Conservation (phyloP, 495 filamentous ascomycete species). For the Acidomyces sp. region DNA sequence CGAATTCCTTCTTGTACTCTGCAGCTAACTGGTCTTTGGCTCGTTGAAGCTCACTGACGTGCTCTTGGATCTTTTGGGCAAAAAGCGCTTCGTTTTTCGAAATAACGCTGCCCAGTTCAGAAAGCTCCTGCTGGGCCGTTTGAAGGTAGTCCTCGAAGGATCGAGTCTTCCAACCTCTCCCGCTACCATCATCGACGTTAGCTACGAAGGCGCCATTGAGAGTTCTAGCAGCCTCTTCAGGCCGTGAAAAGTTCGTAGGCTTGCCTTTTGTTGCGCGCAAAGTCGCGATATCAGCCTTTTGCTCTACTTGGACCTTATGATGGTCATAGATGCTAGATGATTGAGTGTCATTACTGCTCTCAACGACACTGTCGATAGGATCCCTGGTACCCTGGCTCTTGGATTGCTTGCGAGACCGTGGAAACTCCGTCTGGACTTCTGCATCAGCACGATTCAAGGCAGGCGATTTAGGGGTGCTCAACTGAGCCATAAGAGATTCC, state of each 20-base stretch:
- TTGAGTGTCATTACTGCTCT: background rate
- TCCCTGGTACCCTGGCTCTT: background rate
- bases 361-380: background rate
- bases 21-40: constrained; percentile 20
- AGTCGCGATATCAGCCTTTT: background rate
- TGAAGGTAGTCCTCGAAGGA: constrained; percentile 23
- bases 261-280: background rate
- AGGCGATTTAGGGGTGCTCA: constrained; percentile 1
- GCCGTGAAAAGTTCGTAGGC: background rate
- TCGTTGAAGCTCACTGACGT: constrained; percentile 19
- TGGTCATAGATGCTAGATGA: background rate
- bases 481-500: constrained; percentile 1
- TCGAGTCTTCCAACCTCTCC: constrained; percentile 6
- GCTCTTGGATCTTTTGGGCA: constrained; percentile 22
- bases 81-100: constrained; percentile 21
- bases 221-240: constrained; percentile 1
- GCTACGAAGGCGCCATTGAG: background rate
- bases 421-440: constrained; percentile 8
- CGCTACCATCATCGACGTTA: background rate
- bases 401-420: background rate
- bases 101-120: constrained; percentile 21
- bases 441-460: background rate
- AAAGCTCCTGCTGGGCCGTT: constrained; percentile 19
- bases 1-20: constrained; percentile 20
- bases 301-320: background rate